phyloP scores from a whole-genome alignment of 2,329 filamentous ascomycete genomes.

The Fusarium tuaranense region DNA sequence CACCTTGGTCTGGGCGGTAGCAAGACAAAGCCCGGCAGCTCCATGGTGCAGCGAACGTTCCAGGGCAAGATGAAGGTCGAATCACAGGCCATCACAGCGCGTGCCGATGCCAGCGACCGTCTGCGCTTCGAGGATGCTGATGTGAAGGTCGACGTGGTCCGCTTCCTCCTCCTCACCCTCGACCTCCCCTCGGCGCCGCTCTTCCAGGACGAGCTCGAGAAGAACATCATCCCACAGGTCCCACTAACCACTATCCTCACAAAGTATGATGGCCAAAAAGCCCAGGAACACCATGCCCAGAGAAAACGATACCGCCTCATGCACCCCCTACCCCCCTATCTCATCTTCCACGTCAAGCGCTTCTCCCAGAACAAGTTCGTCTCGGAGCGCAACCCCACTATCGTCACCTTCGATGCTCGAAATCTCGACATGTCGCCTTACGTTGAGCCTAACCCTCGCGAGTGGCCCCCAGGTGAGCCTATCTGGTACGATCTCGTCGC shows the following conservation, averaged over 20 bases:
- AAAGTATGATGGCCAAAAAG: constrained; percentile 91
- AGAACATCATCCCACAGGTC: constrained; percentile 96
- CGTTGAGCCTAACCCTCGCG: constrained; percentile 84
- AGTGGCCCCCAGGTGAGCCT: constrained; percentile 80
- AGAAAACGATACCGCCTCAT: constrained; percentile 90
- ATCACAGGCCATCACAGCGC: constrained; percentile 92
- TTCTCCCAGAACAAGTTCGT: constrained; percentile 98
- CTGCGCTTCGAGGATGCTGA: constrained; percentile 91
- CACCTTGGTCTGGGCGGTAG: constrained; percentile 92
- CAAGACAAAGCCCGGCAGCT: constrained; percentile 85
- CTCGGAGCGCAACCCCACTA: constrained; percentile 94
- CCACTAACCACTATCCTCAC: constrained; percentile 84
- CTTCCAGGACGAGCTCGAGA: constrained; percentile 94
- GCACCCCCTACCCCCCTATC: constrained; percentile 90
- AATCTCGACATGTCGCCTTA: constrained; percentile 89
- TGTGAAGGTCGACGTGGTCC: constrained; percentile 80
- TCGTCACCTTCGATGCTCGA: constrained; percentile 92
- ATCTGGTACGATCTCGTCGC: constrained; percentile 96
- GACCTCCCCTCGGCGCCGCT: constrained; percentile 92
- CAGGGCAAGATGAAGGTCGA: constrained; percentile 93
- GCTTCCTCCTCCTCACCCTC: constrained; percentile 92
- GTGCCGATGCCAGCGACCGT: constrained; percentile 87
- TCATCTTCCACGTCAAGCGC: constrained; percentile 95
- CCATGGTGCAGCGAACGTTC: constrained; percentile 92
- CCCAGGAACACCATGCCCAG: constrained; percentile 90